Evolutionary conservation across 352 stramenopile genomes (phyloP).

Genomic region (Blastocystis sp.): DNA sequence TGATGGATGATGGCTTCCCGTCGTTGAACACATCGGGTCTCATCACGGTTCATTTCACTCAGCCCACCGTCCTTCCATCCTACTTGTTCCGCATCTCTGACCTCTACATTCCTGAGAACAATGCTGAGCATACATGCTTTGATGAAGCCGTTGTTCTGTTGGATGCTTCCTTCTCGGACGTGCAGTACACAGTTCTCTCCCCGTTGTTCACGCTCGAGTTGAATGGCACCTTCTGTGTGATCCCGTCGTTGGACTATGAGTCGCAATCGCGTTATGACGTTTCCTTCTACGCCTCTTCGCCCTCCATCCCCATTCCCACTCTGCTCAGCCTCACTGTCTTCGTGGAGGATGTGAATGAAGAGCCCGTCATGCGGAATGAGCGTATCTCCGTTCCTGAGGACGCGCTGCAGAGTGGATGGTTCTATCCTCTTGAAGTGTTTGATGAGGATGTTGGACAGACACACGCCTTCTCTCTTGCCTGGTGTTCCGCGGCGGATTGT

Average conservation of each 20-base stretch:
- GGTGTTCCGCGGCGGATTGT: neutral
- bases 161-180: neutral
- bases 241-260: slow-evolving; percentile 1
- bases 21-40: neutral
- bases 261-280: neutral
- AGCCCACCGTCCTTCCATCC: neutral
- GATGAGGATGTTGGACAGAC: slow-evolving; percentile 8
- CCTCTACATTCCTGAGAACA: neutral
- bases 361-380: neutral
- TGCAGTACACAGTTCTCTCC: neutral
- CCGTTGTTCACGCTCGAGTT: neutral
- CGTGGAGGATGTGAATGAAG: slow-evolving; percentile 21
- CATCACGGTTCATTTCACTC: neutral
- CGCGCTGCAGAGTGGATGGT: neutral
- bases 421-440: neutral
- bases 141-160: neutral
- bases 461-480: slow-evolving; percentile 1
- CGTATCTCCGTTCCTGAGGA: neutral
- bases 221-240: slow-evolving; percentile 14
- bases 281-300: neutral
- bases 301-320: neutral
- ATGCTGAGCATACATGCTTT: neutral
- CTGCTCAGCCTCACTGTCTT: neutral
- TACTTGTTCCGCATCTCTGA: neutral
- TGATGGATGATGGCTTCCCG: slow-evolving; percentile 19